These are phyloP conservation scores for Apiospora hydei DNA, from an alignment of 2,329 filamentous ascomycete species.

Conservation along the genomic window DNA sequence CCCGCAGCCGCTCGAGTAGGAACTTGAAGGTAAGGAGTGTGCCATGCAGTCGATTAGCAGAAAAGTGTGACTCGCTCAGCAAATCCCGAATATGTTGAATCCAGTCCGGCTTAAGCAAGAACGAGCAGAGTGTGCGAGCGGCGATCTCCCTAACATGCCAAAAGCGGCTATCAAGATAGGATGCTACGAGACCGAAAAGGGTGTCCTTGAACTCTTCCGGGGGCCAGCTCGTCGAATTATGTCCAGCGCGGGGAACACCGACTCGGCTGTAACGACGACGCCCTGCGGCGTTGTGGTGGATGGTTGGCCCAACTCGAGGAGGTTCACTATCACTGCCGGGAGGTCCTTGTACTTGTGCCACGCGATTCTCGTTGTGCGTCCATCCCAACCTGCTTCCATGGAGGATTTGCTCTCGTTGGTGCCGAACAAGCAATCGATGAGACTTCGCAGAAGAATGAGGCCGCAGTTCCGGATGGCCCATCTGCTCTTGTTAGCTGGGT, in stretches of 20 bases:
- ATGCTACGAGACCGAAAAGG: conserved; percentile 64
- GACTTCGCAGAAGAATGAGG: conserved; percentile 83
- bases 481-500: conserved; percentile 45
- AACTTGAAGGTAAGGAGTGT: conserved; percentile 63
- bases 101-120: conserved; percentile 62
- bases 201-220: conserved; percentile 62
- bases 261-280: conserved; percentile 64
- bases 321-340: conserved; percentile 66
- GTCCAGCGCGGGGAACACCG: conserved; percentile 84
- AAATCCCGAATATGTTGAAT: conserved; percentile 48
- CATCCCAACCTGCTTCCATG: conserved; percentile 70
- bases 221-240: conserved; percentile 77
- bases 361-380: conserved; percentile 69
- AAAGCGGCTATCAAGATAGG: conserved; percentile 71
- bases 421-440: conserved; percentile 81
- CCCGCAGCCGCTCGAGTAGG: conserved; percentile 60
- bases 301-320: conserved; percentile 63
- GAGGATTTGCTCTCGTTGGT: conserved; percentile 73
- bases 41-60: conserved; percentile 65
- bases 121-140: conserved; percentile 73
- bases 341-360: conserved; percentile 74
- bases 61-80: conserved; percentile 42
- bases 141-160: conserved; percentile 88
- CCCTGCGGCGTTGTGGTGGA: conserved; percentile 41
- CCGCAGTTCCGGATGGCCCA: conserved; percentile 97